A percentile compares a stretch with the other conserved stretches of the same genome.
Conservation (phyloP, 1,284 basidiomycete genomes). For the Ganoderma boninense region DNA sequence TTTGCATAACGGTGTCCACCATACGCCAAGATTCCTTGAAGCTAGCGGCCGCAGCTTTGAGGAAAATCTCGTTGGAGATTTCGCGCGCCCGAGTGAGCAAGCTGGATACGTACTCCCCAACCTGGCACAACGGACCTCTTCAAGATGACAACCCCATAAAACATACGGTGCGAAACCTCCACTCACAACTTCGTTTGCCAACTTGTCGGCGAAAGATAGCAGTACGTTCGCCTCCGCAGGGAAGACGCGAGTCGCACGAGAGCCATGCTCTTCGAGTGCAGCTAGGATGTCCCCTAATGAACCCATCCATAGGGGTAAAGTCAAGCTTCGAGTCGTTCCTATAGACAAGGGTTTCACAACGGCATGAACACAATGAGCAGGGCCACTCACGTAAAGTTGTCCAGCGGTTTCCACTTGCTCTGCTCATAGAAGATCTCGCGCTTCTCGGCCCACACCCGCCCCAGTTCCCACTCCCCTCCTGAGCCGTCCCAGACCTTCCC, state of each 20-base stretch:
- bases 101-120: conserved; percentile 87
- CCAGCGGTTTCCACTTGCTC: conserved; percentile 79
- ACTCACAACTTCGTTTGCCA: conserved; percentile 81
- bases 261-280: conserved; percentile 78
- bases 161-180: not conserved
- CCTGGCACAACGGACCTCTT: conserved; percentile 51
- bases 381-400: conserved; percentile 82
- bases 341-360: conserved; percentile 12
- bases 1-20: conserved; percentile 77
- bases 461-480: conserved; percentile 86
- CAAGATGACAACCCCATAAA: not conserved
- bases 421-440: conserved; percentile 93
- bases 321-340: conserved; percentile 66
- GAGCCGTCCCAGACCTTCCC: conserved; percentile 72
- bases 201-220: conserved; percentile 76
- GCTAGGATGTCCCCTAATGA: conserved; percentile 79
- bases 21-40: conserved; percentile 91
- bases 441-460: conserved; percentile 93
- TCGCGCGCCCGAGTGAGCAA: conserved; percentile 83
- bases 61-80: conserved; percentile 77
- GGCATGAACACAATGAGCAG: not conserved
- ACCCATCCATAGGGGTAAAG: conserved; percentile 94
- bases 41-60: conserved; percentile 88
- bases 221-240: conserved; percentile 80
- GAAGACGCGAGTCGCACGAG: conserved; percentile 86